Evolutionary conservation across 176 grass and related monocot genomes (phyloP), one percentile per base, ranked within the genome.

Genomic region (Metroxylon sagu): DNA sequence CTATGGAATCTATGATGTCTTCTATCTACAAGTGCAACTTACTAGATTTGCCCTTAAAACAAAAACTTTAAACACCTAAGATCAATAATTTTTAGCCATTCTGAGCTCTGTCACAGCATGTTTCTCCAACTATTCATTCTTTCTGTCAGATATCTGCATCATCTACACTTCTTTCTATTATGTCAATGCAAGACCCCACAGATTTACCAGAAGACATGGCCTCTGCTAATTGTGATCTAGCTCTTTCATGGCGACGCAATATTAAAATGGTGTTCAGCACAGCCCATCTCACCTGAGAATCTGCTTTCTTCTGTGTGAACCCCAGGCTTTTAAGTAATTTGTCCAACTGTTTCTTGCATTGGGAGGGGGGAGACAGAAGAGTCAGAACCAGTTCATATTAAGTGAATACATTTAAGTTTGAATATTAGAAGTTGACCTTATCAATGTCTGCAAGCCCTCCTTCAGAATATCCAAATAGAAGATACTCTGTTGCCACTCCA

Each of bases 381-480:
- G 7, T 7, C 18, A 8, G 2, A 18, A 12, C 48, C 18, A 54
- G 61, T 25, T 4, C 17, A n/a, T 7, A 23, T 23, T 23, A 23
- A 15, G 55, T 15, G 3, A 19, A 43, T 2, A 43, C 35, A 43
- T 12, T 43, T 14, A 3, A 12, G 8, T 43, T 43, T 25, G 16
- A 5, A 26, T 26, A 5, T 26, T 50, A 49, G 23, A 16, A 26
- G 21, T 51, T 35, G 21, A 86, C 90, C 83, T 86, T 78, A 53
- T 67, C 72, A 14, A 95, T 79, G 67, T 95, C 85, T 5, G 59
- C 54, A 53, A 89, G 62, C 31, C 85, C 85, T 62, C 82, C 90
- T 95, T 89, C 83, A 0, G 90, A 64, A 43, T 76, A 74, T 30
- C 85, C 90, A 16, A 86, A 95, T 50, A 89, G 52, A 75, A 89